A percentile compares a stretch with the other conserved stretches of the same genome.
Evolutionary conservation across 2,329 filamentous ascomycete genomes (phyloP).

Genomic region (Fusarium burgessii): DNA sequence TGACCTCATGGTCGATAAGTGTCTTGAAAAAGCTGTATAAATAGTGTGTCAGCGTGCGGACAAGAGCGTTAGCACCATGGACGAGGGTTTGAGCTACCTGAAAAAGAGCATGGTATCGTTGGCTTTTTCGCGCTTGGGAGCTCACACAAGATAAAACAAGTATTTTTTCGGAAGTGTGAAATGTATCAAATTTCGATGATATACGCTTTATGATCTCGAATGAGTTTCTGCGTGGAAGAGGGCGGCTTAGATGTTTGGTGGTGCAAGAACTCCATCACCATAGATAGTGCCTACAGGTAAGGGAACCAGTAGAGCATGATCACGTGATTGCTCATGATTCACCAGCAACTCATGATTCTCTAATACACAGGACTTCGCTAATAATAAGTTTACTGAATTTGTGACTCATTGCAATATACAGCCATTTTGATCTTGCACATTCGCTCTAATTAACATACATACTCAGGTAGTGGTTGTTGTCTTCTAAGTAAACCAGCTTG

Average conservation of each 20-base stretch:
- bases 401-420: neutral
- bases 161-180: fast-evolving
- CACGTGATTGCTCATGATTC: constrained; percentile 30
- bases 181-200: neutral
- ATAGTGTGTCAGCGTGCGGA: constrained; percentile 5
- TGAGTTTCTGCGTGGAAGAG: neutral
- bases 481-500: neutral
- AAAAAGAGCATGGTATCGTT: constrained; percentile 59
- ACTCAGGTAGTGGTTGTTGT: neutral
- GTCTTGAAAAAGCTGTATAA: constrained; percentile 92
- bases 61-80: neutral
- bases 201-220: constrained; percentile 2
- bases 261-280: constrained; percentile 39
- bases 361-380: neutral
- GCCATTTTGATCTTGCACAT: neutral
- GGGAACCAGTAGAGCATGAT: neutral
- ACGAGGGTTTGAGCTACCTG: constrained; percentile 50
- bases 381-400: neutral
- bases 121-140: neutral
- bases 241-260: constrained; percentile 30
- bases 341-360: neutral
- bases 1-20: constrained; percentile 96
- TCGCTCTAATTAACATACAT: neutral
- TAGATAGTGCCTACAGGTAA: constrained; percentile 31
- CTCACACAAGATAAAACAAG: neutral